These are phyloP conservation scores for Penicillium freii DNA, from an alignment of 2,329 filamentous ascomycete species.

Conservation along the genomic window DNA sequence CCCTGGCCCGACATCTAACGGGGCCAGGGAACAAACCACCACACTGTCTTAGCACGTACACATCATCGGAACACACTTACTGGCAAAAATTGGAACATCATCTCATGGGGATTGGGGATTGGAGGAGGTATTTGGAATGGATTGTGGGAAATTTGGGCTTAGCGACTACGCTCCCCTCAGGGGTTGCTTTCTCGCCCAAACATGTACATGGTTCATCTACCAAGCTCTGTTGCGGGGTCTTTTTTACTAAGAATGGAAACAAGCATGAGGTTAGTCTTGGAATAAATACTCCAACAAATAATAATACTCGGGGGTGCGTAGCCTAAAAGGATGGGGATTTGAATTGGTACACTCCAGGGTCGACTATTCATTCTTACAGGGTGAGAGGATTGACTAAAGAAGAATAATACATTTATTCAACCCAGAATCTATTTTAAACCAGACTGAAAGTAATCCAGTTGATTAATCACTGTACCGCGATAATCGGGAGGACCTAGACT, in stretches of 20 bases:
- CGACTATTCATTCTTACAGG: not conserved
- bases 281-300: not conserved
- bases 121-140: not conserved
- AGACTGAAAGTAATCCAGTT: not conserved
- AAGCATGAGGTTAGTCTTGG: not conserved
- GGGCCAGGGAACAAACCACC: constrained; percentile 13
- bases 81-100: not conserved
- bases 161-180: not conserved
- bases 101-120: not conserved
- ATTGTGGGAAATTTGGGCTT: not conserved
- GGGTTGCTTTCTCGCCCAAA: not conserved
- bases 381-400: not conserved
- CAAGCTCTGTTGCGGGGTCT: not conserved
- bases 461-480: not conserved
- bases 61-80: constrained; percentile 1
- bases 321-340: not conserved
- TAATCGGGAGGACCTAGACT: not conserved
- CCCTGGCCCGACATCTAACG: constrained; percentile 10
- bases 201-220: not conserved
- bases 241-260: not conserved
- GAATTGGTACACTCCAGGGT: too few relatives aligned
- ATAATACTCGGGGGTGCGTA: not conserved
- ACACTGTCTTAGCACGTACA: not conserved
- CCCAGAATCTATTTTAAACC: not conserved
- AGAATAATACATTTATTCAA: not conserved